A percentile compares a stretch with the other conserved stretches of the same genome.
phyloP scores from a whole-genome alignment of 371 early-diverging fungal genomes.

The Sporodiniella umbellata region DNA sequence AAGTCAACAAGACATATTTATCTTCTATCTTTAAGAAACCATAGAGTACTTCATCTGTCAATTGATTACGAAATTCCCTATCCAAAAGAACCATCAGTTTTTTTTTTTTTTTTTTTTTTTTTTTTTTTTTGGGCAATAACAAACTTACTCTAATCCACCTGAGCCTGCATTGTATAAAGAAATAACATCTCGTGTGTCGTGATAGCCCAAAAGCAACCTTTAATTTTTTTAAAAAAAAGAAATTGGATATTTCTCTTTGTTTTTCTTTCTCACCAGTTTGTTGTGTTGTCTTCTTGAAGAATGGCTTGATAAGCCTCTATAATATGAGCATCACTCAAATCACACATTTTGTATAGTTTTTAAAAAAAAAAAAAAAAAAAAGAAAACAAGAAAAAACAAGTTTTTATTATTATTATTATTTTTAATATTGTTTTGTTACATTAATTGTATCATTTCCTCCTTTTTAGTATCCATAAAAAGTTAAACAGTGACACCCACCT shows the following conservation, averaged over 20 bases:
- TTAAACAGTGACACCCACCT: not conserved
- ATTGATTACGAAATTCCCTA: constrained; percentile 56
- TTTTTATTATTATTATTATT: no score
- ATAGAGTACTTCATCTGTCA: constrained; percentile 64
- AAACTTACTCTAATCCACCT: constrained; percentile 52
- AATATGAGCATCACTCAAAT: constrained; percentile 66
- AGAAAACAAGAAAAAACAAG: constrained; percentile 1
- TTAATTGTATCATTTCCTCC: not conserved
- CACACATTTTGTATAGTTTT: constrained; percentile 49
- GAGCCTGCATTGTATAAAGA: constrained; percentile 62
- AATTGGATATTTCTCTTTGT: not conserved
- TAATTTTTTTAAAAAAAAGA: not conserved
- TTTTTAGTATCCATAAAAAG: not conserved
- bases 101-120: no score
- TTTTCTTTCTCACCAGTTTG: constrained; percentile 49
- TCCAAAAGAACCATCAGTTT: not conserved
- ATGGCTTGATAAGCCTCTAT: constrained; percentile 61
- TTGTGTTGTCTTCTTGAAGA: constrained; percentile 41
- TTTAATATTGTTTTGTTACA: not conserved
- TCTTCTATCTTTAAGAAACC: constrained; percentile 64
- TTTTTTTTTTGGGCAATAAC: no score
- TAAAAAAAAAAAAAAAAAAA: constrained; percentile 1
- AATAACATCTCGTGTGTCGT: constrained; percentile 70
- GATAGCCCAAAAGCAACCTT: constrained; percentile 72
- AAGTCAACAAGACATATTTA: constrained; percentile 59